Base-by-base conservation (phyloP, 2,329 filamentous ascomycete species). In the Colletotrichum orchidophilum region DNA sequence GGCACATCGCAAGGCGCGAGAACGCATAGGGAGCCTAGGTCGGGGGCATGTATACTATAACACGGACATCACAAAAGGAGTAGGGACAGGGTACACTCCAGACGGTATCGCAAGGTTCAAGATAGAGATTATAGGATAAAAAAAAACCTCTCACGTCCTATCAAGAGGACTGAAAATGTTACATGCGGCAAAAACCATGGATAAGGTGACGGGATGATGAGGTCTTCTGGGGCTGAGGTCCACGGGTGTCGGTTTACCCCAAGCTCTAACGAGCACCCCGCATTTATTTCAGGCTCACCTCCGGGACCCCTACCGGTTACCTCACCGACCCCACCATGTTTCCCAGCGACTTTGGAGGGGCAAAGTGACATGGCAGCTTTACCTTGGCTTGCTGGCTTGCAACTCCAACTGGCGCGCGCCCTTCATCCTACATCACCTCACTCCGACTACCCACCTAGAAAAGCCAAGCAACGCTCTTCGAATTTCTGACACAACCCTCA, bases 241-340 rank as follows among this genome's bases (percentile, higher is more conserved):
- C 18, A 11, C 13, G 35, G 35, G n/a, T 24, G 39, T 31, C 11
- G 11, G 9, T 13, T 24, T 69, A 68, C 70, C 66, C 71, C 57
- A 63, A 66, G 67, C 54, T 60, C 57, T 29, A 21, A 61, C 18
- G 18, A 46, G 12, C 70, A 73, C 71, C 67, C 67, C 71, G 71
- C 67, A 63, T 13, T 35, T n/a, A n/a, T 24, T 24, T 2, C 9
- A 50, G 53, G 46, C 31, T 63, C 29, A 70, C 55, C 57, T 57
- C 55, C 13, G 29, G 29, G 62, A 35, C 26, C 24, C 13, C 39
- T 61, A 15, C 27, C 15, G 35, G 57, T 69, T 71, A 71, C 64
- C 69, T 71, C 69, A 71, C 58, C 24, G 68, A 68, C 58, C 58
- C 68, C 68, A 63, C 58, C 64, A 71, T 26, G 26, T 27, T 21